phyloP scores from a whole-genome alignment of 140 eudicot species.

The Senecio squalidus region DNA sequence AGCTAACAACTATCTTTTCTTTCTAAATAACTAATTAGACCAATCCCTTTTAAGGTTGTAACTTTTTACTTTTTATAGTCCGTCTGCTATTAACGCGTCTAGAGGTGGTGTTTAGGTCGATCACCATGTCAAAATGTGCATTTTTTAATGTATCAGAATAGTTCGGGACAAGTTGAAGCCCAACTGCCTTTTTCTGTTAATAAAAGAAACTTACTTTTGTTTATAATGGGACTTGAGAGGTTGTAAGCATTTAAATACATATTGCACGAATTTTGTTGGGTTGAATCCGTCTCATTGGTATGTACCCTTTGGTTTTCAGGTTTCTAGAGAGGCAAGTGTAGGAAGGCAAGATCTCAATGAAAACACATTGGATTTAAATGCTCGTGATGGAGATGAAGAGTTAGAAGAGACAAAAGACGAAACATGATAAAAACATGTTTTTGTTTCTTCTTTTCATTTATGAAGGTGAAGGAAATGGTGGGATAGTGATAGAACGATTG shows the following conservation, averaged over 20 bases:
- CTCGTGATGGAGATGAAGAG: conserved; percentile 55
- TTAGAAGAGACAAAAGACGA: conserved; percentile 35
- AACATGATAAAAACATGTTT: conserved; percentile 12
- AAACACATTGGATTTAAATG: conserved; percentile 68
- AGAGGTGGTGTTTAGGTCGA: too few species aligned
- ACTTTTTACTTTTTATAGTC: too few species aligned
- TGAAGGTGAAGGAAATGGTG: conserved; percentile 9
- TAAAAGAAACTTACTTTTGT: too few species aligned
- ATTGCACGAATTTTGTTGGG: too few species aligned
- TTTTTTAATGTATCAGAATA: too few species aligned
- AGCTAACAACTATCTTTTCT: not conserved
- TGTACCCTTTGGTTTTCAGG: conserved; percentile 27
- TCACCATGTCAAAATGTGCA: too few species aligned
- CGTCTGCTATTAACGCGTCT: too few species aligned
- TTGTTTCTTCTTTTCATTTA: not conserved
- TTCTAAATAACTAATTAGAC: not conserved
- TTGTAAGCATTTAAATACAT: too few species aligned
- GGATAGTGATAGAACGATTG: not conserved
- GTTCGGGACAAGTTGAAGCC: too few species aligned
- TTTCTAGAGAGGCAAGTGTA: conserved; percentile 31
- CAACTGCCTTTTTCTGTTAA: too few species aligned
- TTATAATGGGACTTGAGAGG: too few species aligned
- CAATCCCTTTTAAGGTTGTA: not conserved
- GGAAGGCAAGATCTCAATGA: conserved; percentile 84
- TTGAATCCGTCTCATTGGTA: not conserved